Conservation (phyloP, 768 basidiomycete genomes). For the Baorangia bicolor region DNA sequence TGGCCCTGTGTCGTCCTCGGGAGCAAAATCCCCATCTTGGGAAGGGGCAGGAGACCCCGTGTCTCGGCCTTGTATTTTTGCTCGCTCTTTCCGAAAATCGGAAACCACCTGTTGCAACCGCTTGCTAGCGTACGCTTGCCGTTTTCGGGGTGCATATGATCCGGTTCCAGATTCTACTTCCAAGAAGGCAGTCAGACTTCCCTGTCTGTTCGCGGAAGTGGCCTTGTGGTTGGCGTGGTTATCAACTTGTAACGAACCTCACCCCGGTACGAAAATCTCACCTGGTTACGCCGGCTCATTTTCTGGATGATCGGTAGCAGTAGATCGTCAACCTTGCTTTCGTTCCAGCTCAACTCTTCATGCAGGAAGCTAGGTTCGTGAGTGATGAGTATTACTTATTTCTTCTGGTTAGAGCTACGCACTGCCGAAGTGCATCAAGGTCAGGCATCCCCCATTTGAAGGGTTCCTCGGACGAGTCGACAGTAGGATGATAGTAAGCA, state of each 20-base stretch:
- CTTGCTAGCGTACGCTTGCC: slow-evolving; percentile 83
- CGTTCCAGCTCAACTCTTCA: slow-evolving; percentile 79
- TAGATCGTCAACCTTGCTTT: slow-evolving; percentile 83
- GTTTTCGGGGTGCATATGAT: slow-evolving; percentile 71
- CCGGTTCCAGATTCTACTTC: slow-evolving; percentile 67
- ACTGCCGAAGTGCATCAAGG: slow-evolving; percentile 87
- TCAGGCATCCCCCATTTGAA: slow-evolving; percentile 99
- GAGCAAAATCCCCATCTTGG: slow-evolving; percentile 28
- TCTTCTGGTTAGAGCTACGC: slow-evolving; percentile 27
- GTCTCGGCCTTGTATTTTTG: slow-evolving; percentile 17
- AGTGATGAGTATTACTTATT: slow-evolving; percentile 11
- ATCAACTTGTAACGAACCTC: not conserved
- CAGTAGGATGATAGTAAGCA: slow-evolving; percentile 89
- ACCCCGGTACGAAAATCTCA: slow-evolving; percentile 26
- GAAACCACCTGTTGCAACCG: slow-evolving; percentile 84
- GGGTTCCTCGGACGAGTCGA: slow-evolving; percentile 88
- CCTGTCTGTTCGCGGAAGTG: slow-evolving; percentile 71
- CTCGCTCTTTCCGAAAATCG: slow-evolving; percentile 61
- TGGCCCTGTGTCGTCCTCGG: slow-evolving; percentile 26
- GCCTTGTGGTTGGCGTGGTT: slow-evolving; percentile 36
- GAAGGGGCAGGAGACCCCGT: slow-evolving; percentile 17
- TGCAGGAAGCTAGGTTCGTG: slow-evolving; percentile 55
- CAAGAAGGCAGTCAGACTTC: slow-evolving; percentile 73
- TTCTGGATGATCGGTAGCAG: slow-evolving; percentile 90
- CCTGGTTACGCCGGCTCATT: slow-evolving; percentile 80